phyloP scores from a whole-genome alignment of 257 asterid species.

The Schizonepeta tenuifolia region DNA sequence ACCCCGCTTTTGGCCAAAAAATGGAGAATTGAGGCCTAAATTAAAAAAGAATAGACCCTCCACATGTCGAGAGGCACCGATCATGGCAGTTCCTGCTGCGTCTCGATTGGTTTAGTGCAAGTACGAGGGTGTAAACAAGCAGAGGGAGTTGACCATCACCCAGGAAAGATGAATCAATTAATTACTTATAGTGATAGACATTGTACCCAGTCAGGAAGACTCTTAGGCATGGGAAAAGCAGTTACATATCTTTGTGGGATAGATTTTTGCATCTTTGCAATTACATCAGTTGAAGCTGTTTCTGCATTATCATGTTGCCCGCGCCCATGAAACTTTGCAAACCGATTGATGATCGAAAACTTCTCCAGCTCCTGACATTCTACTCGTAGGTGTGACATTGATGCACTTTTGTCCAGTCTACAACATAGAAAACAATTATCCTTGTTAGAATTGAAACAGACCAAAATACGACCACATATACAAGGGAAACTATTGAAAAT shows the following conservation, averaged over 20 bases:
- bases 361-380: slow-evolving; percentile 80
- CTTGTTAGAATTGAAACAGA: slow-evolving; percentile 10
- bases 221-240: slow-evolving; percentile 66
- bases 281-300: slow-evolving; percentile 48
- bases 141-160: slow-evolving; percentile 32
- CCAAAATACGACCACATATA: slow-evolving; percentile 4
- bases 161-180: slow-evolving; percentile 34
- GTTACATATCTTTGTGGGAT: slow-evolving; percentile 70
- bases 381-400: slow-evolving; percentile 55
- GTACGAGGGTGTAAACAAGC: slow-evolving; percentile 32
- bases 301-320: slow-evolving; percentile 59
- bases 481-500: background rate
- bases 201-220: slow-evolving; percentile 64
- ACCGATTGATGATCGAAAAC: slow-evolving; percentile 68
- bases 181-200: slow-evolving; percentile 62
- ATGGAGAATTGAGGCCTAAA: slow-evolving; percentile 44
- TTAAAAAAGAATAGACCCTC: slow-evolving; percentile 36
- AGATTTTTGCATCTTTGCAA: slow-evolving; percentile 42
- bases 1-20: slow-evolving; percentile 44
- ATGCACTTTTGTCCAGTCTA: slow-evolving; percentile 69
- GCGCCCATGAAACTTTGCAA: slow-evolving; percentile 79
- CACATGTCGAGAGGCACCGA: slow-evolving; percentile 43
- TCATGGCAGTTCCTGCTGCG: slow-evolving; percentile 26
- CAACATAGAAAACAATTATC: slow-evolving; percentile 24
- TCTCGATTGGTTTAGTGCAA: slow-evolving; percentile 24